A percentile compares a stretch with the other conserved stretches of the same genome.
Evolutionary conservation across 139 green algal species (phyloP).

Genomic region (Pseudopediastrum boryanum): DNA sequence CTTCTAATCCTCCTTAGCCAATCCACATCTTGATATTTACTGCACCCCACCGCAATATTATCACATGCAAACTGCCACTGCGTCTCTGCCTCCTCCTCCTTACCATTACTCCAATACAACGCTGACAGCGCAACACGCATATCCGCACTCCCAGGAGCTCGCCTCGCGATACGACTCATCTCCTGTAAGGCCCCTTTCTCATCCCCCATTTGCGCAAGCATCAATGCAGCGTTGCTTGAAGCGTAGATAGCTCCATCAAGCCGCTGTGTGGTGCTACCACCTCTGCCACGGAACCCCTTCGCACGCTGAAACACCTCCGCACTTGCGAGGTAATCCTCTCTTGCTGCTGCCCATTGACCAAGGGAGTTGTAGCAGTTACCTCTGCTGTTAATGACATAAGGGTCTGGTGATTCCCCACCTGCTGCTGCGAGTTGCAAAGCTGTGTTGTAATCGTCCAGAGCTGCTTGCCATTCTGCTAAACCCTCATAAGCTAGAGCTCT

Average conservation of each 20-base stretch:
- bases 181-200: constrained; percentile 59
- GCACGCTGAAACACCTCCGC: constrained; percentile 70
- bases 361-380: constrained; percentile 84
- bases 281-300: constrained; percentile 54
- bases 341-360: constrained; percentile 57
- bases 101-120: constrained; percentile 72
- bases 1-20: constrained; percentile 78
- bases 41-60: constrained; percentile 76
- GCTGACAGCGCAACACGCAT: constrained; percentile 83
- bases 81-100: constrained; percentile 61
- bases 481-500: constrained; percentile 82
- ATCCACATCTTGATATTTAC: constrained; percentile 76
- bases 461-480: constrained; percentile 65
- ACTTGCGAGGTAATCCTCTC: constrained; percentile 62
- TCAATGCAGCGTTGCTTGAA: constrained; percentile 70
- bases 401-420: constrained; percentile 53
- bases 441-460: constrained; percentile 69
- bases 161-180: constrained; percentile 68
- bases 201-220: constrained; percentile 78
- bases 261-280: constrained; percentile 58
- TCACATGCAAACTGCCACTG: constrained; percentile 82
- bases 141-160: constrained; percentile 80
- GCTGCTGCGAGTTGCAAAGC: constrained; percentile 49
- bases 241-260: constrained; percentile 78
- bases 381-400: constrained; percentile 80